Percentiles rank a stretch among this genome's conserved stretches.
These are phyloP conservation scores for Calonectria pseudoreteaudii DNA, from an alignment of 2,329 filamentous ascomycete species.

Conservation along the genomic window DNA sequence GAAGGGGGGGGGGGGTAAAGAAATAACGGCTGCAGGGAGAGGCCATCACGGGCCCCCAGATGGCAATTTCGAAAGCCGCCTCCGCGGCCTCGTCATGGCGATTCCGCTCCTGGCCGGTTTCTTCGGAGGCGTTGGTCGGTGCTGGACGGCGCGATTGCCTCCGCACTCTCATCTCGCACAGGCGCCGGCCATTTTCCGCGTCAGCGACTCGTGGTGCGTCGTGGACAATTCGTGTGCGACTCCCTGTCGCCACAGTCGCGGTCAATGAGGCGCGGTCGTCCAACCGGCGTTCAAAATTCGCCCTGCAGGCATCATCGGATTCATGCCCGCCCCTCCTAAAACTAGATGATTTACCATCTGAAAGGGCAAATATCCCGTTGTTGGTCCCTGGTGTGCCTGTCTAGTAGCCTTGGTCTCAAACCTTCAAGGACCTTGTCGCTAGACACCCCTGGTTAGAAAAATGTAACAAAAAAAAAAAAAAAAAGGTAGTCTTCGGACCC, in stretches of 20 bases:
- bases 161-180: conserved; percentile 14
- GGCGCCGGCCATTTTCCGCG: not conserved
- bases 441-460: not conserved
- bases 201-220: conserved; percentile 11
- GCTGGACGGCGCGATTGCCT: not conserved
- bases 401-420: not conserved
- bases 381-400: not conserved
- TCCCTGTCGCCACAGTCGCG: conserved; percentile 19
- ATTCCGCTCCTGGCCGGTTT: not conserved
- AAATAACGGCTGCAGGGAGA: not conserved
- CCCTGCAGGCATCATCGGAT: not conserved
- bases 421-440: not conserved
- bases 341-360: not conserved
- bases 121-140: conserved; percentile 2
- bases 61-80: not conserved
- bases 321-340: not conserved
- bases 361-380: not conserved
- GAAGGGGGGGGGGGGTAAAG: not conserved
- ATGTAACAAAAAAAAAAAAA: conserved; percentile 10
- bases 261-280: not conserved
- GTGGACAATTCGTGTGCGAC: conserved; percentile 1
- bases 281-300: not conserved
- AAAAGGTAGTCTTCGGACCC: not conserved
- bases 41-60: not conserved
- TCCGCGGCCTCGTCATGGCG: not conserved